phyloP scores from a whole-genome alignment of 208 protist genomes.

The Crithidia mellificae region DNA sequence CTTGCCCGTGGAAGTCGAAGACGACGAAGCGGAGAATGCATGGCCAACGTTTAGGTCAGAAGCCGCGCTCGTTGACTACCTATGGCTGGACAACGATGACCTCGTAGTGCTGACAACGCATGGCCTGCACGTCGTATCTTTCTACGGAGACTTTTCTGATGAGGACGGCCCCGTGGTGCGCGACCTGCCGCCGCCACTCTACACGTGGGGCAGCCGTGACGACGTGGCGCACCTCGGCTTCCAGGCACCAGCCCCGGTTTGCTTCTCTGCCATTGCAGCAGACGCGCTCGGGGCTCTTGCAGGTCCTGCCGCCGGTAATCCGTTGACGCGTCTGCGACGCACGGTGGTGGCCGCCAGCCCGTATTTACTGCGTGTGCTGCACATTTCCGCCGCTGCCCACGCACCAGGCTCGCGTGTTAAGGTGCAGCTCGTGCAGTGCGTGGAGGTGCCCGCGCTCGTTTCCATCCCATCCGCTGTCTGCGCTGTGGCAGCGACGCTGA shows the following conservation, averaged over 20 bases:
- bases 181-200: conserved; percentile 22
- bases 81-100: conserved; percentile 59
- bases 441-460: conserved; percentile 45
- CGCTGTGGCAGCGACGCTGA: conserved; percentile 17
- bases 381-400: conserved; percentile 7
- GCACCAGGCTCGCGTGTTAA: not conserved
- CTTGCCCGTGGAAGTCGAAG: not conserved
- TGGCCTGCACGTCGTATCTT: conserved; percentile 49
- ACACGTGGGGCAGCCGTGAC: conserved; percentile 25
- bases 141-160: conserved; percentile 46
- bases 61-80: conserved; percentile 43
- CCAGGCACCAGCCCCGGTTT: conserved; percentile 21
- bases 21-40: not conserved
- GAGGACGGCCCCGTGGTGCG: conserved; percentile 32
- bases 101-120: conserved; percentile 56
- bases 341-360: conserved; percentile 56
- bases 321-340: conserved; percentile 7
- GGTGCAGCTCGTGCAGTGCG: conserved; percentile 41
- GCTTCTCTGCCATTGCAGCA: conserved; percentile 11
- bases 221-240: conserved; percentile 19
- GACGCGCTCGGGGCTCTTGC: conserved; percentile 7
- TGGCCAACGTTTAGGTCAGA: not conserved
- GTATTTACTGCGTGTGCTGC: conserved; percentile 51
- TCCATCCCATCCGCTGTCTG: conserved; percentile 50
- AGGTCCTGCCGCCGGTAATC: not conserved